Base-by-base conservation (phyloP, 23 red algal genomes). In the Porphyridium purpureum region DNA sequence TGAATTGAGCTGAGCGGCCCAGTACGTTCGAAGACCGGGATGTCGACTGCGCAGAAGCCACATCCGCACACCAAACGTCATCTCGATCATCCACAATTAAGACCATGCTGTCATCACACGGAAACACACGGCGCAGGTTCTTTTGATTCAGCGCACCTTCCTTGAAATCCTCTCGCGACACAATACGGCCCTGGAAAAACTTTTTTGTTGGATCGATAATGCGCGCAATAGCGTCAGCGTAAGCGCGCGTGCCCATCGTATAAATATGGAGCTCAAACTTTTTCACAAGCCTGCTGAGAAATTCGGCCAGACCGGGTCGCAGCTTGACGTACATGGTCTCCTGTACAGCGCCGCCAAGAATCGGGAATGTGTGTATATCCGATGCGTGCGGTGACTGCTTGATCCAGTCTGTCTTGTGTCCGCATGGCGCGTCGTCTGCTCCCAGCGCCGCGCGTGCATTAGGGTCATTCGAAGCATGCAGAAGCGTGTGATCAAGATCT, bases 231-330 rank as follows among this genome's bases (percentile, higher is more conserved):
- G 61, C 49, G 44, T 75, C 90, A 2, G 90, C 90, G 55, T 98
- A 98, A 4, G 62, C 30, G 3, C 90, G 78, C 30, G 64, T 84
- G 47, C 90, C 90, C 90, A 98, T 98, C 4, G 90, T 98, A 53
- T 98, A 98, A 67, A 98, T 98, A 42, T 98, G 90, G 21, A 98
- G 59, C 49, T 98, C 74, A 60, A 86, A 98, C 32, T 59, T 68
- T 35, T 7, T 25, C 21, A 56, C 52, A 17, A 80, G 8, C 6
- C 38, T 47, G 19, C 32, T 42, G 9, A 98, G 59, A 76, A 98
- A 98, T 0, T 76, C 11, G 21, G 34, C 25, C 24, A 98, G 62
- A 40, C 74, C 38, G 5, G 90, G 90, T 1, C 90, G 73, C 11
- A 98, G 74, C 41, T 98, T 98, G 49, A 98, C 49, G 58, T 76